Evolutionary conservation across 176 grass and related monocot genomes (phyloP), one percentile per base, ranked within the genome.

Genomic region (Pontederia paniculata): DNA sequence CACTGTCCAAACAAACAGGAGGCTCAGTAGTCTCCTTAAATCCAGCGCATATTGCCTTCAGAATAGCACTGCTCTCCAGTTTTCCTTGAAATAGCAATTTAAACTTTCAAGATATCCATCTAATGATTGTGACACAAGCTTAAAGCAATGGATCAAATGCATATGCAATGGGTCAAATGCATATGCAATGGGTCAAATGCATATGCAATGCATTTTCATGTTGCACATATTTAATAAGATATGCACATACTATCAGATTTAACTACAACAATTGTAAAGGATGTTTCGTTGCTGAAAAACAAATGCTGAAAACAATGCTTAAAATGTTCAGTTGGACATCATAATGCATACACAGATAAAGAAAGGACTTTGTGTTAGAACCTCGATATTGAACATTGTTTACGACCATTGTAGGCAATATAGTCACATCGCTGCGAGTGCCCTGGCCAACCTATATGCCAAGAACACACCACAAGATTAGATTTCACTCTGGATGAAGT

Each of bases 321-420:
- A 37, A 37, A 37, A 2, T 37, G 28, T 37, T 37, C 28, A 37
- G 28, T 37, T 37, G 28, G 3, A 6, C 28, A 37, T 37, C 28
- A 37, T 37, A 37, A 2, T 37, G 28, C 28, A 37, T 37, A 37
- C 28, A 37, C 3, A 37, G 43, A 23, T 46, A 1, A 63, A 53
- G 14, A 16, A 44, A 44, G 8, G 23, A 15, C 19, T 16, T 48
- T 21, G 48, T 23, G 31, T 16, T 14, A 45, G 17, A 63, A 96
- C 90, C 86, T 57, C 93, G 46, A 21, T 97, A 97, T 61, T 97
- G 93, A 9, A 97, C 76, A 49, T 97, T 74, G 72, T 97, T 97
- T 77, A 97, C 88, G 23, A 91, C 60, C 9, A 97, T 62, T 8
- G 93, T 97, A 42, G 93, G 93, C 77, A 97, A 60, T 55, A 97